A percentile compares a stretch with the other conserved stretches of the same genome.
Evolutionary conservation across 2,329 filamentous ascomycete species (phyloP).

Genomic region (Cytospora mali): DNA sequence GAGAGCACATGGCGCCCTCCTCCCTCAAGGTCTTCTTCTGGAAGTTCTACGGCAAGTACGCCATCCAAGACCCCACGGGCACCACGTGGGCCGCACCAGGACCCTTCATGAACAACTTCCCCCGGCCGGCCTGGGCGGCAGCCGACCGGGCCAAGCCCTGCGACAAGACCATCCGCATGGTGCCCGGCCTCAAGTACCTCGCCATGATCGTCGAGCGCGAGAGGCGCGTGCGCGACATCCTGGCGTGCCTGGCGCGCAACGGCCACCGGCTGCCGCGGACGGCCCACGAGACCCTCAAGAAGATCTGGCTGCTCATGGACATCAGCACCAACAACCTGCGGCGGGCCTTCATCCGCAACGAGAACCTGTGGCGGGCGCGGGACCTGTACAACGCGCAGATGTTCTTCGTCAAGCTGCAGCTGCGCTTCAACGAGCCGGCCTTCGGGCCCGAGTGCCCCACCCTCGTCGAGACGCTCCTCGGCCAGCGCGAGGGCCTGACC

Average conservation of each 20-base stretch:
- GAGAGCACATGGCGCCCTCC: slow-evolving; percentile 55
- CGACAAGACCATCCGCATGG: slow-evolving; percentile 45
- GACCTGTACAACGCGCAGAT: slow-evolving; percentile 65
- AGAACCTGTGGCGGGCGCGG: slow-evolving; percentile 55
- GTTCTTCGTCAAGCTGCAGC: slow-evolving; percentile 72
- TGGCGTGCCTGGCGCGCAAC: slow-evolving; percentile 59
- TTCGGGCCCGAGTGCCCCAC: slow-evolving; percentile 53
- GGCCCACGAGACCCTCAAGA: slow-evolving; percentile 55
- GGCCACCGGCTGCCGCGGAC: slow-evolving; percentile 58
- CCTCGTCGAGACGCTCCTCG: slow-evolving; percentile 61
- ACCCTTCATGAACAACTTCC: slow-evolving; percentile 22
- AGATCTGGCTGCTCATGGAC: slow-evolving; percentile 76
- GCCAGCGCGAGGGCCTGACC: slow-evolving; percentile 55
- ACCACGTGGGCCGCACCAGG: slow-evolving; percentile 34
- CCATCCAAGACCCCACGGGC: slow-evolving; percentile 61
- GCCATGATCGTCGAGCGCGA: slow-evolving; percentile 66
- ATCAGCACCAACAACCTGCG: slow-evolving; percentile 60
- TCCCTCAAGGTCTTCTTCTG: slow-evolving; percentile 63
- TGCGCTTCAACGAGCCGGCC: slow-evolving; percentile 68
- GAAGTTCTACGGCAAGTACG: slow-evolving; percentile 58
- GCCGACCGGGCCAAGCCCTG: slow-evolving; percentile 17
- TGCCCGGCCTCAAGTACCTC: slow-evolving; percentile 69
- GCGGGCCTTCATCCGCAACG: slow-evolving; percentile 55
- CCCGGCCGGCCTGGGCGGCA: slow-evolving; percentile 19
- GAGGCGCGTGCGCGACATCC: slow-evolving; percentile 60